Evolutionary conservation across 2,329 filamentous ascomycete species (phyloP), one percentile per base, ranked within the genome.

Genomic region (Colletotrichum destructivum): DNA sequence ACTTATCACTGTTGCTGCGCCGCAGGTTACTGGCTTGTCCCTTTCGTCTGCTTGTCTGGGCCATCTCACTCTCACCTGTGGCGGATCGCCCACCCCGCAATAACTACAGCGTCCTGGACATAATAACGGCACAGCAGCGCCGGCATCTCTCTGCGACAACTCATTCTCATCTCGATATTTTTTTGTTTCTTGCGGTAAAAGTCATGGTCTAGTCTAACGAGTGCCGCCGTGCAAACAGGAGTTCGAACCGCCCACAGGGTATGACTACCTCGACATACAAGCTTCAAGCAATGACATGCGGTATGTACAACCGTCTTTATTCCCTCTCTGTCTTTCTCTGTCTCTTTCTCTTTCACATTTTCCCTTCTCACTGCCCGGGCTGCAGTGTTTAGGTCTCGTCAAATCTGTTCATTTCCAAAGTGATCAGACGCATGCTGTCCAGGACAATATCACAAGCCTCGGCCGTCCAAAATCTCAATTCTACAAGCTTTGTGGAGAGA

Each of bases 181-280:
- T 11, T 59, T 59, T 35, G 26, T 54, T 59, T 71, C 12, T 62
- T 26, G 38, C 31, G 23, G 38, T 35, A 54, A 68, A 46, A 68
- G 47, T 26, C 49, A 71, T 63, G 66, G 72, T 75, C 77, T 80
- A 76, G 72, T 75, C 77, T 80, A 75, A 79, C 76, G 56, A 61
- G 52, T 74, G n/a, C 68, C 66, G 66, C 62, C 74, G 73, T 73
- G 79, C 75, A 76, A 84, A 79, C 83, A 89, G 86, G 87, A 88
- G 78, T 89, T 88, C 82, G 85, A 88, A 81, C 83, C 86, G 79
- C 86, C 87, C 80, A 83, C 87, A 76, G 86, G 85, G 79, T 82
- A 89, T 79, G 86, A 88, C 76, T 89, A 88, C 78, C 83, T 88
- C 78, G 86, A 87, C 65, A 83, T 88, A 76, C 84, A 83, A 66